Evolutionary conservation across 805 yeast species (phyloP).

Genomic region (Hagleromyces aurorensis): DNA sequence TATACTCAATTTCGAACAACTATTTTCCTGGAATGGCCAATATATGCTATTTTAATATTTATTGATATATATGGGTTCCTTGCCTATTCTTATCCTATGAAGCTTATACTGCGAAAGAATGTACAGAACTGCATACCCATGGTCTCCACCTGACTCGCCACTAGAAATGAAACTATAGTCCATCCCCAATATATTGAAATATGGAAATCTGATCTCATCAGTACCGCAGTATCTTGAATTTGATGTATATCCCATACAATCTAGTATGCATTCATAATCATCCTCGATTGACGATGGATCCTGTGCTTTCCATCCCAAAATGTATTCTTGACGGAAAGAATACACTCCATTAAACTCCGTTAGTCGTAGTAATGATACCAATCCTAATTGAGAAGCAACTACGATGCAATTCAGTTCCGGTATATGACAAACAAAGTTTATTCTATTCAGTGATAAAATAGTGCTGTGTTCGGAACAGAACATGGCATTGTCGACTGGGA

Average conservation of each 20-base stretch:
- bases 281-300: slow-evolving; percentile 2
- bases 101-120: slow-evolving; percentile 5
- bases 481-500: slow-evolving; percentile 11
- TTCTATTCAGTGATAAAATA: slow-evolving; percentile 8
- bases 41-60: too few species aligned
- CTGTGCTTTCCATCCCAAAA: slow-evolving; percentile 22
- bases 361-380: slow-evolving; percentile 20
- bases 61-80: too few species aligned
- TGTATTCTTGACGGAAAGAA: slow-evolving; percentile 26
- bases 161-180: slow-evolving; percentile 17
- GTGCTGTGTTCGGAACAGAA: slow-evolving; percentile 8
- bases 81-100: slow-evolving; percentile 3
- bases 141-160: slow-evolving; percentile 5
- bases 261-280: slow-evolving; percentile 1
- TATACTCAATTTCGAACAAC: too few species aligned
- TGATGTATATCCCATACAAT: slow-evolving; percentile 1
- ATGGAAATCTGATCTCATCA: slow-evolving; percentile 18
- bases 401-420: slow-evolving; percentile 22
- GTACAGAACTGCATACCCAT: slow-evolving; percentile 14
- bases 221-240: slow-evolving; percentile 8
- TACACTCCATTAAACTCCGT: slow-evolving; percentile 24
- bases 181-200: slow-evolving; percentile 15
- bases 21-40: too few species aligned
- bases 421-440: slow-evolving; percentile 18
- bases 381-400: slow-evolving; percentile 22